Base-by-base conservation (phyloP, 2,329 filamentous ascomycete genomes). In the Colletotrichum sp. region DNA sequence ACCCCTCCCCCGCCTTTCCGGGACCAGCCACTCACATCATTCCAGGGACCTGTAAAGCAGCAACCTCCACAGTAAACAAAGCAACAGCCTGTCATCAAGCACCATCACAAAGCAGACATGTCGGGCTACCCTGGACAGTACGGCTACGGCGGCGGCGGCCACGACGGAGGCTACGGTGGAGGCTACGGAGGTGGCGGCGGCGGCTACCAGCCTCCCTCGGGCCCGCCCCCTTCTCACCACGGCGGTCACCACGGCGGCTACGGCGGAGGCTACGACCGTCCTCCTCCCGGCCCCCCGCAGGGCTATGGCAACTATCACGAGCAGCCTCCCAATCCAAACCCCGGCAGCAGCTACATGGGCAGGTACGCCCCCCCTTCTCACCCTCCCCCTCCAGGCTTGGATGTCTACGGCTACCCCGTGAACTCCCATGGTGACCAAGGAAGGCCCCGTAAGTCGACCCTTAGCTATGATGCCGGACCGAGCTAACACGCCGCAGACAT, bases 321-420 rank as follows among this genome's bases (percentile, higher is more conserved):
- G 75, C 79, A 60, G 77, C 80, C 69, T 78, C 77, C 77, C 21
- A 71, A 77, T 34, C 71, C 77, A 8, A 64, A 78, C 43, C 77
- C 77, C 30, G 70, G 75, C 52, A 79, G 80, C 66, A 78, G 76
- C 66, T 79, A 78, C 43, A 76, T 66, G 26, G 71, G 72, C 55
- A 71, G 70, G 64, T 75, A 77, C 66, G 79, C 80, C 58, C 82
- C 85, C 70, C 84, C 84, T 16, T 78, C 81, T 15, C 80, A 86
- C 43, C 83, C 85, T 24, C 87, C 87, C 26, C 88, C 88, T 18
- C 80, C 81, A 2, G 84, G 84, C 24, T 80, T 86, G 68, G 88
- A 89, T 73, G 79, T 82, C 13, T 89, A 90, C 78, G 88, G 89
- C 64, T 89, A 89, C 78, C 87, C 87, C 26, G 79, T 83, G 74